phyloP scores from a whole-genome alignment of 2,329 filamentous ascomycete genomes.

The Sporothrix humicola region DNA sequence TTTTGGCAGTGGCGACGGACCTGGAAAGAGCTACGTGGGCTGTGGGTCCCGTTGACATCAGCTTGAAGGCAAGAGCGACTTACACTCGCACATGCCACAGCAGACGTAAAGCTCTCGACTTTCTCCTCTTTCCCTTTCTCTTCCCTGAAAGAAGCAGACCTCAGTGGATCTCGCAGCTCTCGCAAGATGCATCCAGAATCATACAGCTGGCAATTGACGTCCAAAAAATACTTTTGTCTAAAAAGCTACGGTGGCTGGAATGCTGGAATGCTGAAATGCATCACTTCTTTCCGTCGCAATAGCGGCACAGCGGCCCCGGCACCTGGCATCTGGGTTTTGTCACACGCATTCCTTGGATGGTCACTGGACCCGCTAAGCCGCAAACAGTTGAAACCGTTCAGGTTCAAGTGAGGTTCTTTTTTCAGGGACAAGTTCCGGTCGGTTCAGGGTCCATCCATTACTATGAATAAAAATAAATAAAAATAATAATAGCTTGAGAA shows the following conservation, averaged over 20 bases:
- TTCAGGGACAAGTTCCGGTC: no score
- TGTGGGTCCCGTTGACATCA: conserved; percentile 14
- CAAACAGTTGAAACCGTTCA: conserved; percentile 20
- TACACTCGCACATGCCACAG: neutral
- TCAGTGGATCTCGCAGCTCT: no score
- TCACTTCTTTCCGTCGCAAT: no score
- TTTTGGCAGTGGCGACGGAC: neutral
- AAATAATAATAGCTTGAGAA: no score
- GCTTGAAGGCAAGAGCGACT: neutral
- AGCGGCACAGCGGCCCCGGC: neutral
- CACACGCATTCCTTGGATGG: neutral
- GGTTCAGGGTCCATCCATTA: no score
- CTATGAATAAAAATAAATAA: no score
- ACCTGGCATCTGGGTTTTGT: neutral
- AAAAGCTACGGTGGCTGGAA: no score
- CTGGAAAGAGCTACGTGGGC: conserved; percentile 1
- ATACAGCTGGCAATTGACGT: no score
- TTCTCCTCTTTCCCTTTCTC: neutral
- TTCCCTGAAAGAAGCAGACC: neutral
- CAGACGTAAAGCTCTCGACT: neutral
- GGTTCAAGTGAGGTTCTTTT: neutral
- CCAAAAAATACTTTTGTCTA: no score
- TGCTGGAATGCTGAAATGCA: no score
- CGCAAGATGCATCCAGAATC: no score
- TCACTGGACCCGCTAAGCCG: conserved; percentile 10